Conservation (phyloP, 2,329 filamentous ascomycete genomes). For the Fusarium staphyleae region DNA sequence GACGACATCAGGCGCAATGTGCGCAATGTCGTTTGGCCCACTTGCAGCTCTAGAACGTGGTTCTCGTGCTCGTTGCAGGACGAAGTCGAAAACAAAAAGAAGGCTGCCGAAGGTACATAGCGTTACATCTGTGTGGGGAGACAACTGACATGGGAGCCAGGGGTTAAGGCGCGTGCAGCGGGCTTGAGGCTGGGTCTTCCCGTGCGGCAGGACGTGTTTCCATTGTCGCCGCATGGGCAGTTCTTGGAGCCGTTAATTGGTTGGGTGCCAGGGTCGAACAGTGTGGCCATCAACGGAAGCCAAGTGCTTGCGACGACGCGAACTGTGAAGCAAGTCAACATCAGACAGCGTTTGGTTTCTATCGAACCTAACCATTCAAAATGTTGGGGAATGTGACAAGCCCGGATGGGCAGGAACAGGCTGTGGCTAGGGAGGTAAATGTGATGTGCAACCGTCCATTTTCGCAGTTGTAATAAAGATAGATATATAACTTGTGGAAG, state of each 20-base stretch:
- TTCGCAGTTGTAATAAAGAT: not conserved
- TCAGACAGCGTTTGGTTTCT: no score
- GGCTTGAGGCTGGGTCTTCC: conserved; percentile 40
- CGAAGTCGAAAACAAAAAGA: conserved; percentile 10
- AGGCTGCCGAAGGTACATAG: conserved; percentile 32
- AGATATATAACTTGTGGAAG: no score
- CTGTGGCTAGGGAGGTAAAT: not conserved
- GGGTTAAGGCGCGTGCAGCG: conserved; percentile 24
- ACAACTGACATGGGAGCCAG: conserved; percentile 36
- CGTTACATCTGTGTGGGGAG: conserved; percentile 36
- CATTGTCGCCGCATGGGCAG: conserved; percentile 42
- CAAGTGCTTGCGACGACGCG: conserved; percentile 25
- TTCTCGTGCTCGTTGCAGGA: conserved; percentile 19
- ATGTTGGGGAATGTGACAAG: not conserved
- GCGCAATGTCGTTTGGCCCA: not conserved
- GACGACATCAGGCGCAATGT: conserved; percentile 9
- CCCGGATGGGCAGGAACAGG: not conserved
- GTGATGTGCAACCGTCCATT: not conserved
- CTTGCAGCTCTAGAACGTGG: conserved; percentile 18
- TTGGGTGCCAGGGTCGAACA: conserved; percentile 20
- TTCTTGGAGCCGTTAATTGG: conserved; percentile 34
- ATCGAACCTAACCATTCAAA: conserved; percentile 2
- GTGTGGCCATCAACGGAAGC: conserved; percentile 28
- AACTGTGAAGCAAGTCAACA: conserved; percentile 16
- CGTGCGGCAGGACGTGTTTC: conserved; percentile 41